A percentile compares a stretch with the other conserved stretches of the same genome.
Conservation (phyloP, 805 yeast genomes). For the Yamadazyma akitaensis region DNA sequence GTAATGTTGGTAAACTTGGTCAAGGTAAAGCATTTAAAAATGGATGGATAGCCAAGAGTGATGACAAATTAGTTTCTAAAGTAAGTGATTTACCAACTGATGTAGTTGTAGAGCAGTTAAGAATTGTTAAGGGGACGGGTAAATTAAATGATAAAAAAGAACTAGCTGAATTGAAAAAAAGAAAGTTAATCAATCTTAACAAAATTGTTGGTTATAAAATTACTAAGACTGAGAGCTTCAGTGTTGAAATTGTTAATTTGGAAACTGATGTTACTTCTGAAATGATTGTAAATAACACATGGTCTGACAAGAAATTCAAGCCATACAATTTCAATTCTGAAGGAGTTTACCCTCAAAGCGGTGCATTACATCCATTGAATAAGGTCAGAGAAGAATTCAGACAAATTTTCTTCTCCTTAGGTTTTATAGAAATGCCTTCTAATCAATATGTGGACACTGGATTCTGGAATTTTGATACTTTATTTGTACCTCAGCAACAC, state of each 20-base stretch:
- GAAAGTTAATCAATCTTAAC: constrained; percentile 73
- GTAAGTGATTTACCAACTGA: constrained; percentile 59
- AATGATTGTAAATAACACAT: constrained; percentile 78
- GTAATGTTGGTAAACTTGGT: constrained; percentile 84
- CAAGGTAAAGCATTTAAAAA: constrained; percentile 97
- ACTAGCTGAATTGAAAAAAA: constrained; percentile 83
- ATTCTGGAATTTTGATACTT: constrained; percentile 97
- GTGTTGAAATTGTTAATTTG: constrained; percentile 69
- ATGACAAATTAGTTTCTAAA: constrained; percentile 69
- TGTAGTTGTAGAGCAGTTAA: constrained; percentile 61
- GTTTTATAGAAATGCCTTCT: constrained; percentile 98
- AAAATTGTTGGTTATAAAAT: constrained; percentile 76
- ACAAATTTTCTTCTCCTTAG: constrained; percentile 96
- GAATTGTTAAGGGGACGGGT: constrained; percentile 55
- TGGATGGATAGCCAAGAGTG: constrained; percentile 91
- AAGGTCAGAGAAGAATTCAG: constrained; percentile 97
- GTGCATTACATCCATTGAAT: constrained; percentile 94
- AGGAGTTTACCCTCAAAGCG: constrained; percentile 81
- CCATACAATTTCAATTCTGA: constrained; percentile 95
- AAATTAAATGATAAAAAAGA: constrained; percentile 59
- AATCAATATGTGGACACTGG: constrained; percentile 97
- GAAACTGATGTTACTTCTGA: constrained; percentile 96
- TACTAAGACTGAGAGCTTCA: constrained; percentile 79
- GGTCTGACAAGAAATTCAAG: constrained; percentile 84
- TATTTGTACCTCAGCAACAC: constrained; percentile 98